Evolutionary conservation across 2,329 filamentous ascomycete genomes (phyloP).

Genomic region (Allantophomopsis lycopodina): DNA sequence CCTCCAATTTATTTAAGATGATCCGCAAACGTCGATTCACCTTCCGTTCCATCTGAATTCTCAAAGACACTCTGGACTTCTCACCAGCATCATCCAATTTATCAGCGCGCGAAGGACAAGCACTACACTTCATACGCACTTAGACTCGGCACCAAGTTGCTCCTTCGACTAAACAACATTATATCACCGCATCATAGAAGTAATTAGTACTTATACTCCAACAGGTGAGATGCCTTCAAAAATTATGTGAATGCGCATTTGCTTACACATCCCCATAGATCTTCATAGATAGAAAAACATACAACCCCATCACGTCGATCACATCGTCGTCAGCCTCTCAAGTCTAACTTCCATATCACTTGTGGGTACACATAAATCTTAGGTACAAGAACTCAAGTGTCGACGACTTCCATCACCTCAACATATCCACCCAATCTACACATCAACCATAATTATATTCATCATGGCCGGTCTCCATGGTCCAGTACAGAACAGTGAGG

Average conservation of each 20-base stretch:
- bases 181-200: neutral
- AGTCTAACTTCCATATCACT: neutral
- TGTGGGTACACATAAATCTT: neutral
- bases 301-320: neutral
- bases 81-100: neutral
- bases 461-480: conserved; percentile 14
- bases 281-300: neutral
- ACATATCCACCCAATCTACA: neutral
- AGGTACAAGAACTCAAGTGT: neutral
- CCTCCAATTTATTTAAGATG: conserved; percentile 1
- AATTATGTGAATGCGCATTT: too few species aligned
- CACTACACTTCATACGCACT: neutral
- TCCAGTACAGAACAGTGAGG: conserved; percentile 19
- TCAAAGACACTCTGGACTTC: neutral
- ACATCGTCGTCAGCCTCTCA: neutral
- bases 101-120: neutral
- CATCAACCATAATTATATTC: neutral
- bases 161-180: neutral
- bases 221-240: too few species aligned
- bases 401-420: neutral
- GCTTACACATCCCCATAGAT: neutral
- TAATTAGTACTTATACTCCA: too few species aligned
- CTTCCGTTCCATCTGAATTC: neutral
- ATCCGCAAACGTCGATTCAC: conserved; percentile 2
- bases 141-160: neutral